Evolutionary conservation across 192 early-diverging fungal genomes (phyloP).

Genomic region (Coemansia sp.): DNA sequence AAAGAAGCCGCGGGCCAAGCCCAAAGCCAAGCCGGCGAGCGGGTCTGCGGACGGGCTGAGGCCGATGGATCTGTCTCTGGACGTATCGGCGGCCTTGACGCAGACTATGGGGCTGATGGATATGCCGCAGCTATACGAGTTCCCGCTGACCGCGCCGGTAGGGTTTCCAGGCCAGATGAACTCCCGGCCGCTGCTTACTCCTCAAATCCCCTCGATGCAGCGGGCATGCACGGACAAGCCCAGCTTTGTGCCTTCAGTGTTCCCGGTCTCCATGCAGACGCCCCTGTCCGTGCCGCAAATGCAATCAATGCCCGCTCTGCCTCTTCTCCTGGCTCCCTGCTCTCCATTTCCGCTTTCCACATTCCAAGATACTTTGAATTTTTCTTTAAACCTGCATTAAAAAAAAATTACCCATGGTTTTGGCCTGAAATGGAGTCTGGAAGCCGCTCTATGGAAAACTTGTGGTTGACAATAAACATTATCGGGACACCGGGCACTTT

Average conservation of each 20-base stretch:
- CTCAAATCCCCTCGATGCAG: neutral
- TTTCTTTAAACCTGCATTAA: neutral
- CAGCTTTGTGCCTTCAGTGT: neutral
- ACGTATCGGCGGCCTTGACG: neutral
- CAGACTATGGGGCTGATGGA: neutral
- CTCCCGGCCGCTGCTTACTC: neutral
- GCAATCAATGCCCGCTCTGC: too few relatives aligned
- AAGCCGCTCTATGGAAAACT: slow-evolving; percentile 91
- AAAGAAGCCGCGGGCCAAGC: neutral
- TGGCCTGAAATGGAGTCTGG: slow-evolving; percentile 62
- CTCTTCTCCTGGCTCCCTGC: slow-evolving; percentile 42
- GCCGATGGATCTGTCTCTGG: slow-evolving; percentile 1
- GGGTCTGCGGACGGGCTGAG: neutral
- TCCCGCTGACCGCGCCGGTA: slow-evolving; percentile 2
- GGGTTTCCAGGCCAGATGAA: neutral
- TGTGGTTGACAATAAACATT: slow-evolving; percentile 89
- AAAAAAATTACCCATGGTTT: slow-evolving; percentile 5
- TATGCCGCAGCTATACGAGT: neutral
- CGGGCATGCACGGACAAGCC: slow-evolving; percentile 2
- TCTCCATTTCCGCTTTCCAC: slow-evolving; percentile 19
- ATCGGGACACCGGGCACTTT: slow-evolving; percentile 96
- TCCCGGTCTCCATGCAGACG: too few relatives aligned
- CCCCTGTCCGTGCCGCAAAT: too few relatives aligned
- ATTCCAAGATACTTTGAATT: slow-evolving; percentile 3
- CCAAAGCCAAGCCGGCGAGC: neutral